phyloP scores from a whole-genome alignment of 768 basidiomycete genomes.

The Auriscalpium orientale region DNA sequence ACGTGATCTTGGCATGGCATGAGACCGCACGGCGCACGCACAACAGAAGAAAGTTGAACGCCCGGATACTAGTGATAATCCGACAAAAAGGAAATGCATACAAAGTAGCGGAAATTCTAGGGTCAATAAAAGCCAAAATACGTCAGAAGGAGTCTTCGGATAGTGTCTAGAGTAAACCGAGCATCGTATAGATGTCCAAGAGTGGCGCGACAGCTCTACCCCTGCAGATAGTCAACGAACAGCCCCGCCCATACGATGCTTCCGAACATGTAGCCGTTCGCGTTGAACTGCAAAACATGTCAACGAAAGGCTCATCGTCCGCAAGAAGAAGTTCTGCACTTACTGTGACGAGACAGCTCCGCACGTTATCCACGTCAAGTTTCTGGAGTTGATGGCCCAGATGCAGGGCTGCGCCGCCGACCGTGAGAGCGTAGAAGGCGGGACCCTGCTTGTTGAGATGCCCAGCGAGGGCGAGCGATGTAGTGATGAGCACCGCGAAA shows the following conservation, averaged over 20 bases:
- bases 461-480: slow-evolving; percentile 21
- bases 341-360: slow-evolving; percentile 1
- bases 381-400: slow-evolving; percentile 2
- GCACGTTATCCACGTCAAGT: slow-evolving; percentile 2
- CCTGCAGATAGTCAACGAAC: slow-evolving; percentile 1
- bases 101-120: too few species aligned
- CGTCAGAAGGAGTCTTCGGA: too few species aligned
- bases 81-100: too few species aligned
- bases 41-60: too few species aligned
- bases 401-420: slow-evolving; percentile 1
- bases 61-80: too few species aligned
- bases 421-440: slow-evolving; percentile 3
- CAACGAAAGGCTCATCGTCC: too few species aligned
- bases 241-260: slow-evolving; percentile 2
- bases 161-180: too few species aligned
- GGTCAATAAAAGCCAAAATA: too few species aligned
- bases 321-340: background rate
- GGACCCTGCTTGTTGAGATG: slow-evolving; percentile 21
- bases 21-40: too few species aligned
- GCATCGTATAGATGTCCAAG: too few species aligned
- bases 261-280: slow-evolving; percentile 2
- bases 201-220: too few species aligned
- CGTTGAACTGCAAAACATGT: slow-evolving; percentile 1
- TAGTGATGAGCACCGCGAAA: slow-evolving; percentile 26
- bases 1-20: too few species aligned